A percentile compares a stretch with the other conserved stretches of the same genome.
Conservation (phyloP, 179 eudicot species). For the Pouteria campechiana region DNA sequence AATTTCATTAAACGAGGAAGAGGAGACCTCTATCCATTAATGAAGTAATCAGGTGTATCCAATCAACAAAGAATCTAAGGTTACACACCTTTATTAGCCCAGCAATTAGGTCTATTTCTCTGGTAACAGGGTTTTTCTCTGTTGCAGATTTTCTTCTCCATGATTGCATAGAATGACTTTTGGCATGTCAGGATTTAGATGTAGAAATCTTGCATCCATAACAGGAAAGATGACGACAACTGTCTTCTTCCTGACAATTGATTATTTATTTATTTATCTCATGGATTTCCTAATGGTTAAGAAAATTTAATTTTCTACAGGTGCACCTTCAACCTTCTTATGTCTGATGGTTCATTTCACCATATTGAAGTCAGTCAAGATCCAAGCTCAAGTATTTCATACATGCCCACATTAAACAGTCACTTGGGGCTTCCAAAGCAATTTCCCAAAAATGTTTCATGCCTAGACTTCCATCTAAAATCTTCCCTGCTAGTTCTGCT, state of each 20-base stretch:
- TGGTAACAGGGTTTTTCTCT: too few relatives aligned
- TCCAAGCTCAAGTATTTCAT: conserved; percentile 52
- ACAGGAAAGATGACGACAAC: background rate
- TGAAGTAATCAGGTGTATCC: too few relatives aligned
- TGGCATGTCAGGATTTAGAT: too few relatives aligned
- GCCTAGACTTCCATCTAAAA: conserved; percentile 47
- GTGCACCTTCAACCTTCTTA: conserved; percentile 70
- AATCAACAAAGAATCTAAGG: too few relatives aligned
- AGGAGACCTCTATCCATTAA: too few relatives aligned
- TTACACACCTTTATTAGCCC: too few relatives aligned
- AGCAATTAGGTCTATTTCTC: too few relatives aligned
- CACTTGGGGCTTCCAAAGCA: conserved; percentile 23
- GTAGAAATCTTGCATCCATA: too few relatives aligned
- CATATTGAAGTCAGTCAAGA: conserved; percentile 77
- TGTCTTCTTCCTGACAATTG: background rate
- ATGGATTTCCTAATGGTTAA: conserved; percentile 8
- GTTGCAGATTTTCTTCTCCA: background rate
- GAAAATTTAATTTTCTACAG: conserved; percentile 41
- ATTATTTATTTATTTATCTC: background rate
- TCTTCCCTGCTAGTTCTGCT: conserved; percentile 52
- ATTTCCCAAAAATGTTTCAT: conserved; percentile 34
- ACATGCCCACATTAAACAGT: conserved; percentile 33
- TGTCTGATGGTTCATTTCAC: conserved; percentile 74
- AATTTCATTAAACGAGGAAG: too few relatives aligned
- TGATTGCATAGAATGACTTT: background rate